Evolutionary conservation across 345 rosid species (phyloP).

Genomic region (Eucalyptus microcorys): DNA sequence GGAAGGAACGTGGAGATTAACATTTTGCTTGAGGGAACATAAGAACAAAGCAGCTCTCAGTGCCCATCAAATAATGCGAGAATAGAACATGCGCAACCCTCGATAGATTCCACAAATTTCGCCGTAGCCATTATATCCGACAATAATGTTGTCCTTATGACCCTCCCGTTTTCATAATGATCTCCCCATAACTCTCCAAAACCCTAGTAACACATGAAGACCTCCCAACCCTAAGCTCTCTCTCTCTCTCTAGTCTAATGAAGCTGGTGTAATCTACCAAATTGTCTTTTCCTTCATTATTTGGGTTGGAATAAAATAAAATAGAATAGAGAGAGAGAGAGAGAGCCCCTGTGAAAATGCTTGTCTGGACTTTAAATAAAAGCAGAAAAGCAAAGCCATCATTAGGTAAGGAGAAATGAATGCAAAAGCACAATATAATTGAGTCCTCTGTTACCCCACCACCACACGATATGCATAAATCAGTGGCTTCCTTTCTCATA

Average conservation of each 20-base stretch:
- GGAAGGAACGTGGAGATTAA: background rate
- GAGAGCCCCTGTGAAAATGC: background rate
- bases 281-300: background rate
- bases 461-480: background rate
- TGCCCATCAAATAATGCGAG: conserved; percentile 4
- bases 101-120: conserved; percentile 38
- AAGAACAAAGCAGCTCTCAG: background rate
- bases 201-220: background rate
- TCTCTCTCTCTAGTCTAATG: background rate
- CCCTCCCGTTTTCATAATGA: conserved; percentile 24
- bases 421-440: conserved; percentile 51
- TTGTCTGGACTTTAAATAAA: conserved; percentile 8
- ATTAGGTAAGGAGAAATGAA: conserved; percentile 40
- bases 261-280: background rate
- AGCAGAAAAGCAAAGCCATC: conserved; percentile 19
- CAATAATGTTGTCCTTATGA: conserved; percentile 46
- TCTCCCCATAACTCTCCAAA: conserved; percentile 11
- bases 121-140: conserved; percentile 12
- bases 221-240: background rate
- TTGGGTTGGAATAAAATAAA: background rate
- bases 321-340: background rate
- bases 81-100: conserved; percentile 27
- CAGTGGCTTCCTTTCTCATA: background rate
- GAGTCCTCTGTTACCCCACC: conserved; percentile 51
- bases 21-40: background rate